Percentiles rank a stretch among this genome's conserved stretches.
Conservation (phyloP, 2,329 filamentous ascomycete genomes). For the Phialophora expanda region DNA sequence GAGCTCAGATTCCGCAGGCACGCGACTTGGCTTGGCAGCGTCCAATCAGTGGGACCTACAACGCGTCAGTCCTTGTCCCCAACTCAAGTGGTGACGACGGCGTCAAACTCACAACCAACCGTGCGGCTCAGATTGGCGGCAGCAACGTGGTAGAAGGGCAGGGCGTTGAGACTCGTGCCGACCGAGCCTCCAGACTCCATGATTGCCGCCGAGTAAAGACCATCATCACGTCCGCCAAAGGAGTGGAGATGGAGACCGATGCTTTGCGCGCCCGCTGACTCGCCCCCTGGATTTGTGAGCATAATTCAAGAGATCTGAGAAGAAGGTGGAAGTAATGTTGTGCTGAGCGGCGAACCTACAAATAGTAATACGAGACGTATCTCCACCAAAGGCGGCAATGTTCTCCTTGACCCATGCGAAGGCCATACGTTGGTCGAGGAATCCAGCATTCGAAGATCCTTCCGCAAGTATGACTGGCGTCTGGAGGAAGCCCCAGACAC, state of each 20-base stretch:
- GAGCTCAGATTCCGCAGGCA: neutral
- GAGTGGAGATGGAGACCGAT: neutral
- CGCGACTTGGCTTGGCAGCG: neutral
- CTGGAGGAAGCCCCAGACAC: neutral
- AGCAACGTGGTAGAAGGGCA: neutral
- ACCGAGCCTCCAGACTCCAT: neutral
- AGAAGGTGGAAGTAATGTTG: too few relatives aligned
- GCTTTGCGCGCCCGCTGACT: neutral
- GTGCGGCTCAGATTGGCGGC: neutral
- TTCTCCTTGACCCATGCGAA: conserved; percentile 6
- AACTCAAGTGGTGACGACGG: neutral
- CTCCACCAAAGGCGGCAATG: conserved; percentile 1
- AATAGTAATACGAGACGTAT: neutral
- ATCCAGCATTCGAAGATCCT: neutral
- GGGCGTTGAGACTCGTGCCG: neutral
- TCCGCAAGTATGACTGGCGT: neutral
- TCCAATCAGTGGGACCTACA: neutral
- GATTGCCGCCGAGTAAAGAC: neutral
- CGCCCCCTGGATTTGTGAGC: neutral
- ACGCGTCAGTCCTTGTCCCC: neutral
- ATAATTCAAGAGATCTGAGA: neutral
- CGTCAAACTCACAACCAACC: neutral
- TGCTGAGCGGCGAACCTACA: neutral
- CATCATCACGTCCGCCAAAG: neutral
- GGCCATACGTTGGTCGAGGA: neutral